phyloP scores from a whole-genome alignment of 2,329 filamentous ascomycete species.

The Alternaria incomplexa region DNA sequence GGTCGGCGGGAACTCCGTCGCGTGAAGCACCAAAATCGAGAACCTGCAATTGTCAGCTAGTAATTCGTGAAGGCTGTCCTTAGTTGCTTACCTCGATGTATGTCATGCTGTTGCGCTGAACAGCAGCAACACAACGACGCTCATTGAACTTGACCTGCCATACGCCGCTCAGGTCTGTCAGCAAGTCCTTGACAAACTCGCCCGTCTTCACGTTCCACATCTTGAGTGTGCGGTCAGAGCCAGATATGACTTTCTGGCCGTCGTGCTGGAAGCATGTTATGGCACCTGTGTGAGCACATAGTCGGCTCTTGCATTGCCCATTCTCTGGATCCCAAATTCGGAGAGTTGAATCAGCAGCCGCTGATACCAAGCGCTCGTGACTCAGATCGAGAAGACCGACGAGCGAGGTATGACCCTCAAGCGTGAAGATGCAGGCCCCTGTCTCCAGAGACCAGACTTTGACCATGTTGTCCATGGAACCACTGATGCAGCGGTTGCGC shows the following conservation, averaged over 20 bases:
- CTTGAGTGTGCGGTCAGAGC: constrained; percentile 93
- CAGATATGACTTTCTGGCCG: constrained; percentile 93
- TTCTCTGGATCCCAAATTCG: constrained; percentile 97
- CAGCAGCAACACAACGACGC: constrained; percentile 90
- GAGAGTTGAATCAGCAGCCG: constrained; percentile 92
- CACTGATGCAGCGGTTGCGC: constrained; percentile 94
- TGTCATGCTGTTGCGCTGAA: constrained; percentile 89
- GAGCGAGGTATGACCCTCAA: constrained; percentile 91
- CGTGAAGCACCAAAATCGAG: constrained; percentile 95
- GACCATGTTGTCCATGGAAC: constrained; percentile 97
- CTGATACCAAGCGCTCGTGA: constrained; percentile 89
- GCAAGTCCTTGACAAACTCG: constrained; percentile 87
- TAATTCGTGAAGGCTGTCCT: no score
- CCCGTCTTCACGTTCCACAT: constrained; percentile 98
- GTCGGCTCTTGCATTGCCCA: constrained; percentile 85
- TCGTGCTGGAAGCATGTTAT: constrained; percentile 99
- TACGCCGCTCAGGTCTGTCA: constrained; percentile 93
- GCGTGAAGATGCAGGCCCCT: constrained; percentile 81
- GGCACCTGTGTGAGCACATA: constrained; percentile 93
- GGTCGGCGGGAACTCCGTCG: constrained; percentile 78
- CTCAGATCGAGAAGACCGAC: constrained; percentile 91
- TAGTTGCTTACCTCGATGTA: constrained; percentile 78
- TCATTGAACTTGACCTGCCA: constrained; percentile 99
- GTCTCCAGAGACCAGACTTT: constrained; percentile 97
- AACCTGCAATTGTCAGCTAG: constrained; percentile 66